Conservation (phyloP, 768 basidiomycete species). For the Cyclocybe cylindracea region DNA sequence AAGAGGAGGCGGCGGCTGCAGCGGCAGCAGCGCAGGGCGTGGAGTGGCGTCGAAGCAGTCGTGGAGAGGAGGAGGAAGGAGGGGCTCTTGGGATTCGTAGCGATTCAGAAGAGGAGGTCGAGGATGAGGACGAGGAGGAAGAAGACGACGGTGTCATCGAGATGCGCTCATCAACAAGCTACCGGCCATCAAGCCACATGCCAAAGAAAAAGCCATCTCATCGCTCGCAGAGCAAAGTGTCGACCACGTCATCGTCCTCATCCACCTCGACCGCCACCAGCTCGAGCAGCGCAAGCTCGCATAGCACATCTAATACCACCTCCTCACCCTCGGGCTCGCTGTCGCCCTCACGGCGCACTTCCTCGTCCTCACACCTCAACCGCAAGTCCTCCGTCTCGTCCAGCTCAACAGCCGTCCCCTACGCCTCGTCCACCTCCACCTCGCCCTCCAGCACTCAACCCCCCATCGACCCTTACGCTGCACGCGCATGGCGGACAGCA, state of each 20-base stretch:
- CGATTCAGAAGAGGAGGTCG: slow-evolving; percentile 32
- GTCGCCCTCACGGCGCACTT: slow-evolving; percentile 22
- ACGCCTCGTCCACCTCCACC: background rate
- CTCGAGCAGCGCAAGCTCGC: slow-evolving; percentile 16
- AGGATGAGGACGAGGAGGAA: slow-evolving; percentile 38
- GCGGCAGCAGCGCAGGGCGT: slow-evolving; percentile 25
- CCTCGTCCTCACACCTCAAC: slow-evolving; percentile 7
- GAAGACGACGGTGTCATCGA: slow-evolving; percentile 59
- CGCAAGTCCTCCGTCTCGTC: background rate
- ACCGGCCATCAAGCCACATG: slow-evolving; percentile 10
- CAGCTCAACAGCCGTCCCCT: background rate
- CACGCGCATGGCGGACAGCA: background rate
- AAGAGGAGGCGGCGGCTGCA: slow-evolving; percentile 46
- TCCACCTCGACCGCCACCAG: slow-evolving; percentile 30
- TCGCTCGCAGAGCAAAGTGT: slow-evolving; percentile 46
- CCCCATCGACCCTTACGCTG: background rate
- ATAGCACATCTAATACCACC: slow-evolving; percentile 16
- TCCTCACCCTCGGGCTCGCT: slow-evolving; percentile 20
- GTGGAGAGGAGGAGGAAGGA: background rate
- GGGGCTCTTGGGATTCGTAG: slow-evolving; percentile 33
- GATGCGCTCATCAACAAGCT: slow-evolving; percentile 46
- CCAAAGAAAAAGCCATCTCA: slow-evolving; percentile 22
- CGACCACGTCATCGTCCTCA: slow-evolving; percentile 44
- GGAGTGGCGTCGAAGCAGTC: slow-evolving; percentile 11
- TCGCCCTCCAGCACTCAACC: background rate